Evolutionary conservation across 257 asterid genomes (phyloP).

Genomic region (Plantago elongata): DNA sequence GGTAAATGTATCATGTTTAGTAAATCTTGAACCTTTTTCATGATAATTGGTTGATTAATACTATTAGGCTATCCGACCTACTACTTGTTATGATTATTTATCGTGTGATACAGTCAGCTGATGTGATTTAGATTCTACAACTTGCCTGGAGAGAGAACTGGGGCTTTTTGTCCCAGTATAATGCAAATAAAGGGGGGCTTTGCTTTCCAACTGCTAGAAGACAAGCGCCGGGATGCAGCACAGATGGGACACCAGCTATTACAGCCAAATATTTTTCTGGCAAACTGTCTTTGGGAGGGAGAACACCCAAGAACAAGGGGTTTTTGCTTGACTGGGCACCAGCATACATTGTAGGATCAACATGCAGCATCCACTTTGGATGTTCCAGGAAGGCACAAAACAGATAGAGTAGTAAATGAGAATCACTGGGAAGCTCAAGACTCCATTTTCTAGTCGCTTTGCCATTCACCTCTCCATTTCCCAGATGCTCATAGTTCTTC

Average conservation of each 20-base stretch:
- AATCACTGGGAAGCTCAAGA: conserved; percentile 77
- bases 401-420: conserved; percentile 80
- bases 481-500: conserved; percentile 85
- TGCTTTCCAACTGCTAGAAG: conserved; percentile 85
- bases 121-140: not conserved
- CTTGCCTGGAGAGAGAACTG: conserved; percentile 96
- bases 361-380: conserved; percentile 97
- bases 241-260: conserved; percentile 71
- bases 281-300: conserved; percentile 88
- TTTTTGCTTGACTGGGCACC: conserved; percentile 85
- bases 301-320: conserved; percentile 84
- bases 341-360: conserved; percentile 70
- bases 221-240: conserved; percentile 94
- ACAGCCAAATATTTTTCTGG: conserved; percentile 89
- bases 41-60: too few relatives aligned
- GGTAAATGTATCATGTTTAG: not conserved
- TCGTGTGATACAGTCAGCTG: not conserved
- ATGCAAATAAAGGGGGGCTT: conserved; percentile 72
- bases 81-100: too few relatives aligned
- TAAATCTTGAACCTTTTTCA: too few relatives aligned
- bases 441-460: conserved; percentile 74
- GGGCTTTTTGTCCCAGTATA: conserved; percentile 88
- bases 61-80: too few relatives aligned
- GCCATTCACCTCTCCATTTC: conserved; percentile 67
- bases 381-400: conserved; percentile 92